A percentile compares a stretch with the other conserved stretches of the same genome.
These are phyloP conservation scores for Lentinus brumalis DNA, from an alignment of 768 basidiomycete species.

Conservation along the genomic window DNA sequence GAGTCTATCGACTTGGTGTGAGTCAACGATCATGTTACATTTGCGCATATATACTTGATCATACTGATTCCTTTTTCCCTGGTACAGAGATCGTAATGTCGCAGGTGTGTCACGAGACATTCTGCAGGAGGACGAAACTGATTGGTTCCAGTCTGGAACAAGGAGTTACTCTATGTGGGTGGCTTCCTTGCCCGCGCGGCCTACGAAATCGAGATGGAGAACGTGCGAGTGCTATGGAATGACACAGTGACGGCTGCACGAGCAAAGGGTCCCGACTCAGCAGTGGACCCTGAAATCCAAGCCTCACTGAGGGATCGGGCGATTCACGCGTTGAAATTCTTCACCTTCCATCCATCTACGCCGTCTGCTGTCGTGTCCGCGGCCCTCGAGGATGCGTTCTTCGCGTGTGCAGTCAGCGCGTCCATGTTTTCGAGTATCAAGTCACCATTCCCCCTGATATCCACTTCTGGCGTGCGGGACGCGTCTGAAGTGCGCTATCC, in stretches of 20 bases:
- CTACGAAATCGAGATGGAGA: constrained; percentile 80
- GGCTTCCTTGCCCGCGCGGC: constrained; percentile 81
- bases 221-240: constrained; percentile 63
- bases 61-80: not conserved
- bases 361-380: constrained; percentile 79
- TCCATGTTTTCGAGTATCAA: constrained; percentile 23
- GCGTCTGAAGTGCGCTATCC: constrained; percentile 73
- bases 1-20: constrained; percentile 90
- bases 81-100: constrained; percentile 74
- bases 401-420: constrained; percentile 49
- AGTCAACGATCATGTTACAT: constrained; percentile 26
- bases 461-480: constrained; percentile 69
- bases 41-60: not conserved
- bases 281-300: constrained; percentile 39
- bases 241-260: constrained; percentile 38
- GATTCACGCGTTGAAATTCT: constrained; percentile 84
- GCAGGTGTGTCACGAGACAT: constrained; percentile 48
- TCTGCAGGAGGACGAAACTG: not conserved
- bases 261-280: constrained; percentile 13
- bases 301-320: constrained; percentile 59
- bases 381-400: constrained; percentile 78
- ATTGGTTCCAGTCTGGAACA: constrained; percentile 73
- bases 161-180: constrained; percentile 81
- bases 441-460: constrained; percentile 65
- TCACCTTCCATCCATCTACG: constrained; percentile 86